phyloP scores from a whole-genome alignment of 2,329 filamentous ascomycete genomes.

The Calonectria pseudoreteaudii region DNA sequence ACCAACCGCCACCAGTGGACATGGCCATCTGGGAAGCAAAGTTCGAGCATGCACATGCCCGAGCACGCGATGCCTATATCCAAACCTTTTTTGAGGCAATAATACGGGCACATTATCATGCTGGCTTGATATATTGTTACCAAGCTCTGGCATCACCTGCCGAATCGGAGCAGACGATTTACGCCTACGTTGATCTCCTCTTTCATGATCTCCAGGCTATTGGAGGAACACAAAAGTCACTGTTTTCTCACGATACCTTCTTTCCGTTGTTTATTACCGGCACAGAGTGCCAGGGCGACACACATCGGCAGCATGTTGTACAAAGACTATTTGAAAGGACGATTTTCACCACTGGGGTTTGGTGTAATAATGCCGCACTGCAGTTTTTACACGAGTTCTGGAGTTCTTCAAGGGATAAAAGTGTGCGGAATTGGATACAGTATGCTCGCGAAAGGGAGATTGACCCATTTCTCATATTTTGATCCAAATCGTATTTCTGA shows the following conservation, averaged over 20 bases:
- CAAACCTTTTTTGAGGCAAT: constrained; percentile 29
- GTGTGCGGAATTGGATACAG: constrained; percentile 9
- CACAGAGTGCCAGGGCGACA: constrained; percentile 16
- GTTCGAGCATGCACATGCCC: neutral
- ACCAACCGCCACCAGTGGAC: neutral
- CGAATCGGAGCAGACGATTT: neutral
- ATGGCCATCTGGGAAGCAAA: constrained; percentile 11
- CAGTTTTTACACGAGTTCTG: constrained; percentile 17
- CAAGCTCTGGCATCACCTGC: constrained; percentile 23
- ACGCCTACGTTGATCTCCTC: neutral
- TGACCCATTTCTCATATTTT: constrained; percentile 22
- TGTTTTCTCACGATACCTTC: constrained; percentile 20
- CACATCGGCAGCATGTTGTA: neutral
- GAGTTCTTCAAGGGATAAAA: neutral
- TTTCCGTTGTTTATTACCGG: constrained; percentile 21
- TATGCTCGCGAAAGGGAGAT: constrained; percentile 22
- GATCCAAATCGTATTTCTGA: neutral
- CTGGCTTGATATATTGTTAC: constrained; percentile 35
- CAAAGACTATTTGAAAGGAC: constrained; percentile 10
- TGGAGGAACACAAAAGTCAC: neutral
- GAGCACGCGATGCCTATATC: neutral
- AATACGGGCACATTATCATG: constrained; percentile 30
- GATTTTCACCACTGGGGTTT: constrained; percentile 13
- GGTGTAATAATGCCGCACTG: constrained; percentile 23
- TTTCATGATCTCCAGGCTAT: constrained; percentile 10